phyloP scores from a whole-genome alignment of 73 alveolate species.

The Tetrahymena elliotti region DNA sequence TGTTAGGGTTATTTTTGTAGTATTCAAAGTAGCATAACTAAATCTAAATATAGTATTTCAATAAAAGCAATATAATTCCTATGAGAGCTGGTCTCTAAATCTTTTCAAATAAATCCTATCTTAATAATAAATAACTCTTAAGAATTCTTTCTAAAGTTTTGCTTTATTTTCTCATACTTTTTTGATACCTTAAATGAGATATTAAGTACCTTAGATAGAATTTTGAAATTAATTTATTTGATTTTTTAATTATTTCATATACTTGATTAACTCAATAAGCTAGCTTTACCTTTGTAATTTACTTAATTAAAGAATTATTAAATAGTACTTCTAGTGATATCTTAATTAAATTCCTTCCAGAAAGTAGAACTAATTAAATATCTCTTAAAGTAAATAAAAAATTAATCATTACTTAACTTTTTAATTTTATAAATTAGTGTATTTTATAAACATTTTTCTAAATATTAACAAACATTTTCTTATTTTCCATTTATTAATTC shows the following conservation, averaged over 20 bases:
- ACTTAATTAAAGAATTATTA: too few relatives aligned
- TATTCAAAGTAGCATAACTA: not conserved
- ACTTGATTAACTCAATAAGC: too few relatives aligned
- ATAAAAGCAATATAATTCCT: not conserved
- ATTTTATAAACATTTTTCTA: not conserved
- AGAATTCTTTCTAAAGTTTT: not conserved
- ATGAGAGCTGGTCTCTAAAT: not conserved
- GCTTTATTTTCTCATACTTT: not conserved
- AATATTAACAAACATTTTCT: too few relatives aligned
- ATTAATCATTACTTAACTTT: not conserved
- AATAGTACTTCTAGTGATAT: not conserved
- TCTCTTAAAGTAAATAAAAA: not conserved
- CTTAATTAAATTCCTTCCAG: not conserved
- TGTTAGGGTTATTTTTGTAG: not conserved
- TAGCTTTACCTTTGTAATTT: too few relatives aligned
- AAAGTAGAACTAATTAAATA: not conserved
- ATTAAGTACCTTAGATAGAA: too few relatives aligned
- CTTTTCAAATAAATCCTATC: not conserved
- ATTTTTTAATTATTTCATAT: too few relatives aligned
- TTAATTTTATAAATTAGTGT: too few relatives aligned
- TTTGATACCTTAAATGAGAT: not conserved
- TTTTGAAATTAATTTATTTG: too few relatives aligned
- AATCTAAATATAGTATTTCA: not conserved
- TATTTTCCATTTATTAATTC: too few relatives aligned
- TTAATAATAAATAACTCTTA: not conserved